Evolutionary conservation across 164 flowering plant species (phyloP).

Genomic region (Houttuynia cordata): DNA sequence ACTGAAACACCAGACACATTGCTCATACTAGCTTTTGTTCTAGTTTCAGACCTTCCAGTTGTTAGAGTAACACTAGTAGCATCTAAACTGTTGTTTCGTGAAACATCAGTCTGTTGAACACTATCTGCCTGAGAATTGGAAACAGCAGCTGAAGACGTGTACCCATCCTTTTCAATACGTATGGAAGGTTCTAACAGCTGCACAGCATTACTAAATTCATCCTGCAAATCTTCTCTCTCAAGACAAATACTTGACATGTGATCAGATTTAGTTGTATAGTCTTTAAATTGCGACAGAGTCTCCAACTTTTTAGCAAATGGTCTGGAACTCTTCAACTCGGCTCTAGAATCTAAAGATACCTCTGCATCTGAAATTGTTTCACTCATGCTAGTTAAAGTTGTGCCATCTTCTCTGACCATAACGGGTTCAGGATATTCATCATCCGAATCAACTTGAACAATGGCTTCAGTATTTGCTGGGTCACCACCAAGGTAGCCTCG

Average conservation of each 20-base stretch:
- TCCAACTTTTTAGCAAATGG: neutral
- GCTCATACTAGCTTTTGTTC: neutral
- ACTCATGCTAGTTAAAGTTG: conserved; percentile 6
- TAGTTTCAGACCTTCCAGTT: neutral
- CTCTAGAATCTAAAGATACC: neutral
- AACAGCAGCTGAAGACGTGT: too few species aligned
- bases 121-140: too few species aligned
- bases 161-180: neutral
- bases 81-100: neutral
- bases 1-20: conserved; percentile 7
- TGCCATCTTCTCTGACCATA: conserved; percentile 43
- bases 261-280: neutral
- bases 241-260: neutral
- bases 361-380: conserved; percentile 1
- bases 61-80: too few species aligned
- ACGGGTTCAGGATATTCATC: conserved; percentile 81
- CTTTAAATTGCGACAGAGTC: neutral
- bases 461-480: conserved; percentile 48
- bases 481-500: conserved; percentile 96
- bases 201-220: neutral
- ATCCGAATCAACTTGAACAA: conserved; percentile 91
- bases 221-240: neutral
- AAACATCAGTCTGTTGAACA: too few species aligned
- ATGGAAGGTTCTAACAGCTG: neutral
- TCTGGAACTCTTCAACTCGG: neutral